Percentiles rank a stretch among this genome's conserved stretches.
These are phyloP conservation scores for Vanderwaltozyma tropicalis DNA, from an alignment of 805 yeast species.

Conservation along the genomic window DNA sequence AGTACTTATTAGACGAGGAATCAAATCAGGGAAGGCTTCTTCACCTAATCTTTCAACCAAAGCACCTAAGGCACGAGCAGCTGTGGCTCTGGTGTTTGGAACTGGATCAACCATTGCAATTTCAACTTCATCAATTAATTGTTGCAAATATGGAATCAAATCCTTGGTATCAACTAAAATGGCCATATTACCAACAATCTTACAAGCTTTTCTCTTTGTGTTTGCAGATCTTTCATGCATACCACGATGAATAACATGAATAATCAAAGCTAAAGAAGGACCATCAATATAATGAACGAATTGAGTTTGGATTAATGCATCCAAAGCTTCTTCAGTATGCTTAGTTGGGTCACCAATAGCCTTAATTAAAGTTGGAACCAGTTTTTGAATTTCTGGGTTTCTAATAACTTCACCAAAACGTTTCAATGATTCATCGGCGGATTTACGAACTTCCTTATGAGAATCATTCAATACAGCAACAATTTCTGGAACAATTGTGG, in stretches of 20 bases:
- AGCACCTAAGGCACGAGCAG: slow-evolving; percentile 94
- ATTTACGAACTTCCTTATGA: slow-evolving; percentile 92
- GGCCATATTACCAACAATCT: slow-evolving; percentile 98
- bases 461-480: slow-evolving; percentile 91
- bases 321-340: slow-evolving; percentile 78
- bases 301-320: slow-evolving; percentile 76
- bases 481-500: slow-evolving; percentile 89
- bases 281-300: slow-evolving; percentile 97
- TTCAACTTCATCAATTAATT: slow-evolving; percentile 73
- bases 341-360: slow-evolving; percentile 96
- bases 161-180: slow-evolving; percentile 85
- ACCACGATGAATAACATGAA: slow-evolving; percentile 92
- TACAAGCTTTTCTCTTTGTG: slow-evolving; percentile 88
- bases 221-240: slow-evolving; percentile 89
- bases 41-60: slow-evolving; percentile 94
- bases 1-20: slow-evolving; percentile 67
- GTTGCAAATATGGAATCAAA: slow-evolving; percentile 69
- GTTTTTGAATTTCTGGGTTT: slow-evolving; percentile 90
- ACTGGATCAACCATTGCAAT: slow-evolving; percentile 97
- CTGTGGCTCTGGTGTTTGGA: slow-evolving; percentile 92
- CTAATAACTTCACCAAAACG: slow-evolving; percentile 94
- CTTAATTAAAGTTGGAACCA: slow-evolving; percentile 76
- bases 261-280: slow-evolving; percentile 89
- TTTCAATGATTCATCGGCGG: slow-evolving; percentile 82
- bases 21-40: slow-evolving; percentile 84